A percentile compares a stretch with the other conserved stretches of the same genome.
These are phyloP conservation scores for Elongisporangium prolatum DNA, from an alignment of 352 stramenopile genomes.

Conservation along the genomic window DNA sequence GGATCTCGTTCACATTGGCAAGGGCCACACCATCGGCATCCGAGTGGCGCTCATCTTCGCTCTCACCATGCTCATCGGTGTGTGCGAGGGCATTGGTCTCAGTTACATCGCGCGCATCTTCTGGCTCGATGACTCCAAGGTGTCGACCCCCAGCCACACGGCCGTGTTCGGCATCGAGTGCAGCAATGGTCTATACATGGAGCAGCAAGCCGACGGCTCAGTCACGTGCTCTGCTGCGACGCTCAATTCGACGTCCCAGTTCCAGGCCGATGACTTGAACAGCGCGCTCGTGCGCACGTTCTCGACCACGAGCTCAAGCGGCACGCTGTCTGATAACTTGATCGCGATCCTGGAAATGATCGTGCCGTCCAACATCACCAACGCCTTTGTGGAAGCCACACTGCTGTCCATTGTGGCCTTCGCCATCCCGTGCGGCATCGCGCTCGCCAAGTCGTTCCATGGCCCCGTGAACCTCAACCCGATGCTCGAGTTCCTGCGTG, in stretches of 20 bases:
- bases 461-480: conserved; percentile 67
- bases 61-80: conserved; percentile 37
- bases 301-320: conserved; percentile 29
- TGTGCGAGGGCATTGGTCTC: conserved; percentile 55
- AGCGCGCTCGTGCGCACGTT: conserved; percentile 40
- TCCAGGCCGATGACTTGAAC: conserved; percentile 59
- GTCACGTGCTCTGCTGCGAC: conserved; percentile 51
- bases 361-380: conserved; percentile 72
- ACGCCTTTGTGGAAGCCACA: conserved; percentile 57
- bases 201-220: conserved; percentile 35
- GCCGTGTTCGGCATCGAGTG: conserved; percentile 74
- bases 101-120: conserved; percentile 47
- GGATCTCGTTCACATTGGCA: conserved; percentile 51
- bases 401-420: conserved; percentile 71
- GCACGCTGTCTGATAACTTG: conserved; percentile 57
- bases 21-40: conserved; percentile 36
- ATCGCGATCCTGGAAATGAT: conserved; percentile 53
- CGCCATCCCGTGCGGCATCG: conserved; percentile 56
- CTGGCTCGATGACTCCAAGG: conserved; percentile 18
- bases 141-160: conserved; percentile 20
- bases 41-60: conserved; percentile 40
- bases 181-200: conserved; percentile 59
- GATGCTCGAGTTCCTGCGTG: conserved; percentile 70
- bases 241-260: conserved; percentile 35
- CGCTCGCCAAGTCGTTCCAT: conserved; percentile 64